phyloP scores from a whole-genome alignment of 257 asterid species.

The Mentha longifolia region DNA sequence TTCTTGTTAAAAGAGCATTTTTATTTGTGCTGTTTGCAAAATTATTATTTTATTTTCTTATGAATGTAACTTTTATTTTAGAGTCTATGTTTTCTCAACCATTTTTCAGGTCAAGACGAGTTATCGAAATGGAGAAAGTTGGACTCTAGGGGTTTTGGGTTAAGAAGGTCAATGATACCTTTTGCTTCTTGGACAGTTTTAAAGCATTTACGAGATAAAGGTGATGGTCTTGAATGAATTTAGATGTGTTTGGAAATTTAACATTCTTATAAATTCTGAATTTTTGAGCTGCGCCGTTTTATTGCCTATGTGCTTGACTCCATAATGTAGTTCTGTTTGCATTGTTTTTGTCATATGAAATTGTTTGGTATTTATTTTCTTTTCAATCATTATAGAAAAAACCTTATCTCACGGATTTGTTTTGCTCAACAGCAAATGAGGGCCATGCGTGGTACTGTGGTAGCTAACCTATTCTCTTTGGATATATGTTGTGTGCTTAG shows the following conservation, averaged over 20 bases:
- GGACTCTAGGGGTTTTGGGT: conserved; percentile 65
- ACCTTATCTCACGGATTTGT: neutral
- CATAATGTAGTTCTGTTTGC: conserved; percentile 13
- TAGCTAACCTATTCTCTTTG: neutral
- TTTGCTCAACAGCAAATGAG: neutral
- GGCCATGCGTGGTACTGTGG: neutral
- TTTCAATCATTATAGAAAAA: neutral
- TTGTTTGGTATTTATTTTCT: conserved; percentile 13
- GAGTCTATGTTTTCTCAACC: conserved; percentile 27
- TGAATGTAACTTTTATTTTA: conserved; percentile 21
- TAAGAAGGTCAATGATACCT: conserved; percentile 60
- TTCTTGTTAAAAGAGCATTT: neutral
- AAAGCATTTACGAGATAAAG: conserved; percentile 55
- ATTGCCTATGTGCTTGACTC: conserved; percentile 22
- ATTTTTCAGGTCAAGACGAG: conserved; percentile 50
- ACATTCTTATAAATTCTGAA: neutral
- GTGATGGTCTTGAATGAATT: conserved; percentile 43
- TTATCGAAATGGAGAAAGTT: conserved; percentile 67
- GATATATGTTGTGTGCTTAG: neutral
- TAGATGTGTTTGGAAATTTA: conserved; percentile 13
- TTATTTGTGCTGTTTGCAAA: neutral
- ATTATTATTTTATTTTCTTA: too few species aligned
- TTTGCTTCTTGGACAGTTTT: conserved; percentile 58
- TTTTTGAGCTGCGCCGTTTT: conserved; percentile 15
- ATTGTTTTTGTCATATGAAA: conserved; percentile 16